Percentiles rank a stretch among this genome's conserved stretches.
These are phyloP conservation scores for Apiotrichum porosum DNA, from an alignment of 1,284 basidiomycete genomes.

Conservation along the genomic window DNA sequence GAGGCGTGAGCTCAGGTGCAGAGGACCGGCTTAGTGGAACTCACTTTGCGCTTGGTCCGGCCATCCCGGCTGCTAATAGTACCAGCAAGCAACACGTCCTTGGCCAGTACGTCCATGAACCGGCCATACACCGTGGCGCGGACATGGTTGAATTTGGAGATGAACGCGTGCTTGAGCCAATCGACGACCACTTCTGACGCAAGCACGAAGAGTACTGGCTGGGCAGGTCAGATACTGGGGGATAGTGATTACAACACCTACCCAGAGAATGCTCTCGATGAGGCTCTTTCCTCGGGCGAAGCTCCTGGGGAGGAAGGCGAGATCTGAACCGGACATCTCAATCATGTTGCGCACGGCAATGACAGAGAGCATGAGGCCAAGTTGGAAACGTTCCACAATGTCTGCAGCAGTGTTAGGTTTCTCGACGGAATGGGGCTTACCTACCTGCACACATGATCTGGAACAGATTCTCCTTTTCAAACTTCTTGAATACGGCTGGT, in stretches of 20 bases:
- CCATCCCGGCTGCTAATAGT: slow-evolving; percentile 20
- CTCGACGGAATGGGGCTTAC: slow-evolving; percentile 12
- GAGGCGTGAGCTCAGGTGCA: too few relatives aligned
- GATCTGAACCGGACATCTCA: slow-evolving; percentile 84
- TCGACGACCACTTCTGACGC: slow-evolving; percentile 91
- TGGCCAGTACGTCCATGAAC: slow-evolving; percentile 92
- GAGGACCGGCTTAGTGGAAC: slow-evolving; percentile 15
- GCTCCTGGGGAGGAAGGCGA: slow-evolving; percentile 74
- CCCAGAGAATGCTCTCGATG: slow-evolving; percentile 75
- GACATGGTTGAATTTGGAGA: slow-evolving; percentile 94
- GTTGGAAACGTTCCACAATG: slow-evolving; percentile 95
- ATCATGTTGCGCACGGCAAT: slow-evolving; percentile 94
- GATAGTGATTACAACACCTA: slow-evolving; percentile 51
- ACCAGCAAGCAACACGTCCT: slow-evolving; percentile 81
- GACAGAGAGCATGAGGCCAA: slow-evolving; percentile 82
- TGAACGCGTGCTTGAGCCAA: slow-evolving; percentile 99
- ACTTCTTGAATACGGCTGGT: slow-evolving; percentile 88
- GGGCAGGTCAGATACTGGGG: slow-evolving; percentile 2
- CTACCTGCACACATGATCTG: slow-evolving; percentile 94
- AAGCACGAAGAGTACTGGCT: slow-evolving; percentile 90
- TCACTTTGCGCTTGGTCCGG: slow-evolving; percentile 59
- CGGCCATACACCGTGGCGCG: slow-evolving; percentile 91
- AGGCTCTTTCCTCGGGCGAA: slow-evolving; percentile 76
- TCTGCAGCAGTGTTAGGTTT: slow-evolving; percentile 57
- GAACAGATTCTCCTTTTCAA: slow-evolving; percentile 99